phyloP scores from a whole-genome alignment of 257 asterid species.

The Linaria vulgaris region DNA sequence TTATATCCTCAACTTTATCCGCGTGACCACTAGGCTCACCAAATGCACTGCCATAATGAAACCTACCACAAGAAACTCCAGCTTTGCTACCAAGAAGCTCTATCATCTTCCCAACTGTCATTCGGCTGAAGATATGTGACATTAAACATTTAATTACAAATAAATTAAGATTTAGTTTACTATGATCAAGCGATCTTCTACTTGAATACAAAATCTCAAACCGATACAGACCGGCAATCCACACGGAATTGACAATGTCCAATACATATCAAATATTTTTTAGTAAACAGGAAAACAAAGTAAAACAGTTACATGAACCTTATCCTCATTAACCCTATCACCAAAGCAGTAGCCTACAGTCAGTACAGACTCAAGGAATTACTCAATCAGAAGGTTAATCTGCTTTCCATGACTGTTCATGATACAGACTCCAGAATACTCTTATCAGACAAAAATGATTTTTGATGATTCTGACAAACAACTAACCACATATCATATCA shows the following conservation, averaged over 20 bases:
- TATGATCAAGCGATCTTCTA: constrained; percentile 10
- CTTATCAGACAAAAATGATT: too few species aligned
- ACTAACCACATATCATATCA: too few species aligned
- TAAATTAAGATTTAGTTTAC: neutral
- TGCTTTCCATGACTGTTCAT: too few species aligned
- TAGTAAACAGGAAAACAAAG: too few species aligned
- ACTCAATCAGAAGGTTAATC: too few species aligned
- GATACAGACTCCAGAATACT: too few species aligned
- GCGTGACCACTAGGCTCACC: constrained; percentile 99
- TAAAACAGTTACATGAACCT: too few species aligned
- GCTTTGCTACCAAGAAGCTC: constrained; percentile 98
- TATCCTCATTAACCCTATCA: too few species aligned
- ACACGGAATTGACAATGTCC: constrained; percentile 11
- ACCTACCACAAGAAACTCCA: constrained; percentile 95
- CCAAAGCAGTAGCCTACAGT: too few species aligned
- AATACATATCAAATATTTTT: neutral
- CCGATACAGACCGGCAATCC: constrained; percentile 8
- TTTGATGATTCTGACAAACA: too few species aligned
- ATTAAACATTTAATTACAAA: constrained; percentile 9
- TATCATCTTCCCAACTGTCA: constrained; percentile 98
- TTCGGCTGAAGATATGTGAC: constrained; percentile 62
- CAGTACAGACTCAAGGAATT: too few species aligned
- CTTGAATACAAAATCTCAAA: neutral
- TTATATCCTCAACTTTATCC: constrained; percentile 83
- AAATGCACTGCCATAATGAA: constrained; percentile 97